These are phyloP conservation scores for Artemisia annua DNA, from an alignment of 129 eudicot species.

Conservation along the genomic window DNA sequence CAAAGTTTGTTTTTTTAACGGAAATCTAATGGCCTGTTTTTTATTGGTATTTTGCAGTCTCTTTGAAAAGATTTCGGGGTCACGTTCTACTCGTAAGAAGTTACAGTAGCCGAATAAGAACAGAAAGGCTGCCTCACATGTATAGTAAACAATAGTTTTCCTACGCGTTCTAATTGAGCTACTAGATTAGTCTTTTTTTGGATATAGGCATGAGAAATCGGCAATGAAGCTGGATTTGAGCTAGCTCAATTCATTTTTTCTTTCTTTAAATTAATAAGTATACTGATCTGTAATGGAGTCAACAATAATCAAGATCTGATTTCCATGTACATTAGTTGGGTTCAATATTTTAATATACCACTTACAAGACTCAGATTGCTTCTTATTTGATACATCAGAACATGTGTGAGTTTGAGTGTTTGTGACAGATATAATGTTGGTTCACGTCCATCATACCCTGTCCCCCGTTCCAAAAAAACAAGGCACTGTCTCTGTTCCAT, in stretches of 20 bases:
- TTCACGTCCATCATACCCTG: constrained; percentile 7
- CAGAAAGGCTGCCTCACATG: constrained; percentile 6
- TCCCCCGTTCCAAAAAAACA: neutral
- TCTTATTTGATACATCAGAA: constrained; percentile 29
- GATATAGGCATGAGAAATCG: constrained; percentile 28
- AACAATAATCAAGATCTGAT: constrained; percentile 36
- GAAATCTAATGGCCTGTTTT: constrained; percentile 2
- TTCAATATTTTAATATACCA: constrained; percentile 30
- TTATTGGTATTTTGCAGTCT: constrained; percentile 37
- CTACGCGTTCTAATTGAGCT: constrained; percentile 16
- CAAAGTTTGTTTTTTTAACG: neutral
- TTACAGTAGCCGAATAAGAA: constrained; percentile 28
- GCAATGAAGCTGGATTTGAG: constrained; percentile 33
- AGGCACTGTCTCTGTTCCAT: neutral
- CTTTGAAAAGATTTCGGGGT: constrained; percentile 34
- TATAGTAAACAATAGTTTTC: constrained; percentile 22
- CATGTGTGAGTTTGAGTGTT: constrained; percentile 21
- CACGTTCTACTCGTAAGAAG: constrained; percentile 26
- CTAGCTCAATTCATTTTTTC: constrained; percentile 25
- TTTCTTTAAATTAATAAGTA: constrained; percentile 16
- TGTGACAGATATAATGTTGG: neutral
- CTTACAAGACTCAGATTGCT: constrained; percentile 34
- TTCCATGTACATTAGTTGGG: constrained; percentile 27
- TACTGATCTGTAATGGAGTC: constrained; percentile 30
- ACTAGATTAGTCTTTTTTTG: constrained; percentile 24